Evolutionary conservation across 495 filamentous ascomycete species (phyloP).

Genomic region (Penicillium antarcticum): DNA sequence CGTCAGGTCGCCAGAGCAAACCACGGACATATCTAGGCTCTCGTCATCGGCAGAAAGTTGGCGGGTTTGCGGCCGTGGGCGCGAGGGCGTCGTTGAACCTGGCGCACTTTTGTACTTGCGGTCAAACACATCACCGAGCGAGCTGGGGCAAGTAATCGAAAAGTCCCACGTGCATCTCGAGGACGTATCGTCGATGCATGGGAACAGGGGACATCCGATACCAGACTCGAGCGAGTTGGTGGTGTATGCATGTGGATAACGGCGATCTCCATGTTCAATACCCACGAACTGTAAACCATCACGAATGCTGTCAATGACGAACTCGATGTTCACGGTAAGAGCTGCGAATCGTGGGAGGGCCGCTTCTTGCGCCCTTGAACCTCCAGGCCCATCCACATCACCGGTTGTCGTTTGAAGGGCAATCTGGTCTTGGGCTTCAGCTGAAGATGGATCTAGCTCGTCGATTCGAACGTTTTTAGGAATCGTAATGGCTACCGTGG

Average conservation of each 20-base stretch:
- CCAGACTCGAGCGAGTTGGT: constrained; percentile 74
- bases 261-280: constrained; percentile 65
- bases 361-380: constrained; percentile 32
- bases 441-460: constrained; percentile 55
- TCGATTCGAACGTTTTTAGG: constrained; percentile 67
- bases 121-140: constrained; percentile 77
- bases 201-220: constrained; percentile 81
- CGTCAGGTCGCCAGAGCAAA: constrained; percentile 83
- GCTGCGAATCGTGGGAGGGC: constrained; percentile 52
- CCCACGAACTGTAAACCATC: constrained; percentile 94
- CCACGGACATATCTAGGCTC: constrained; percentile 78
- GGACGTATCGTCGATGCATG: constrained; percentile 80
- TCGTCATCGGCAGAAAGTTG: constrained; percentile 70
- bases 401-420: constrained; percentile 35
- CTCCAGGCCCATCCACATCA: constrained; percentile 36
- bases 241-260: constrained; percentile 91
- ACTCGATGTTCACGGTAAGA: constrained; percentile 66
- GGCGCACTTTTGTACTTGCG: constrained; percentile 30
- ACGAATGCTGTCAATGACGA: constrained; percentile 63
- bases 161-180: constrained; percentile 84
- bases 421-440: constrained; percentile 49
- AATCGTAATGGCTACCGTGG: constrained; percentile 59
- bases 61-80: constrained; percentile 18
- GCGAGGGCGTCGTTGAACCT: constrained; percentile 9
- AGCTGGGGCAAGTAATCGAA: constrained; percentile 77